These are phyloP conservation scores for Artemisia tridentata DNA, from an alignment of 129 eudicot species.

Conservation along the genomic window DNA sequence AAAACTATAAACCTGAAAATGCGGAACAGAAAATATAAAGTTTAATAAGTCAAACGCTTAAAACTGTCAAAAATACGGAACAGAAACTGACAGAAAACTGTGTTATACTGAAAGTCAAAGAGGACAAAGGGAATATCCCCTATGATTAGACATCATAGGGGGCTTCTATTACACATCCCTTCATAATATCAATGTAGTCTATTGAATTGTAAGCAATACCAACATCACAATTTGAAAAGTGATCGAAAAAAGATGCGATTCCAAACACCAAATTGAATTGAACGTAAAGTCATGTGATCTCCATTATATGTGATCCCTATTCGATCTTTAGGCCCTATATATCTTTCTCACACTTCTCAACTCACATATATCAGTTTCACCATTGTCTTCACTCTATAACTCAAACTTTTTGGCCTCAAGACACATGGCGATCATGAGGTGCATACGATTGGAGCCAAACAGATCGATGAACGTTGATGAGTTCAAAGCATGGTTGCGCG, in stretches of 20 bases:
- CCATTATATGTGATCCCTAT: slow-evolving; percentile 18
- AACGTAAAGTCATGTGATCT: slow-evolving; percentile 9
- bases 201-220: not conserved
- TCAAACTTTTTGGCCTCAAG: not conserved
- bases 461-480: slow-evolving; percentile 53
- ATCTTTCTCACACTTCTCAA: slow-evolving; percentile 11
- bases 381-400: not conserved
- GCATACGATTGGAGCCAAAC: slow-evolving; percentile 41
- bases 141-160: no score
- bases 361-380: slow-evolving; percentile 21
- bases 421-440: slow-evolving; percentile 49
- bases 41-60: no score
- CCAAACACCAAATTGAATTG: slow-evolving; percentile 22
- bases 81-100: no score
- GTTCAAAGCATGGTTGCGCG: slow-evolving; percentile 55
- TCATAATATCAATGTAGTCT: not conserved
- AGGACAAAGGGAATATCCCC: no score
- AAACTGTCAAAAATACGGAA: no score
- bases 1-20: no score
- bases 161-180: no score
- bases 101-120: no score
- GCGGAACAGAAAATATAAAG: no score
- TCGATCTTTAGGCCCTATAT: slow-evolving; percentile 25
- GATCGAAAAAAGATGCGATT: slow-evolving; percentile 18
- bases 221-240: slow-evolving; percentile 20